A percentile compares a stretch with the other conserved stretches of the same genome.
These are phyloP conservation scores for Didymella segeticola DNA, from an alignment of 2,329 filamentous ascomycete genomes.

Conservation along the genomic window DNA sequence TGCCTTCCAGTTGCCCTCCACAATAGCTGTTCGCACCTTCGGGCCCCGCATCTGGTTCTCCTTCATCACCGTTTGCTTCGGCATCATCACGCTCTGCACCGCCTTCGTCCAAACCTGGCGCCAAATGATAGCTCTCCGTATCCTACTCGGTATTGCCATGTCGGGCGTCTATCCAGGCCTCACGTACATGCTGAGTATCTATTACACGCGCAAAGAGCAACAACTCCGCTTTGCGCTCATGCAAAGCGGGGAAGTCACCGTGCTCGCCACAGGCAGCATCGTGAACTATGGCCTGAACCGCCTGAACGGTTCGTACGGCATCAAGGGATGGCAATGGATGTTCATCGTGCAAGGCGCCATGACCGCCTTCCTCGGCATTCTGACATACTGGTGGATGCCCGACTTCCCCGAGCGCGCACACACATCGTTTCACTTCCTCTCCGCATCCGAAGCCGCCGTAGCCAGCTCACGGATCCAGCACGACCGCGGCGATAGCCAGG, in stretches of 20 bases:
- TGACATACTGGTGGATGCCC: constrained; percentile 74
- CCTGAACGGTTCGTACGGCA: constrained; percentile 61
- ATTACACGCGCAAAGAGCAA: constrained; percentile 70
- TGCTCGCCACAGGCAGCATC: constrained; percentile 70
- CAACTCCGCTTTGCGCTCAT: constrained; percentile 70
- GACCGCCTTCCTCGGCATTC: constrained; percentile 62
- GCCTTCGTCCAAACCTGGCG: constrained; percentile 72
- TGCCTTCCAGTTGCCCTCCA: constrained; percentile 72
- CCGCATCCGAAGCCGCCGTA: constrained; percentile 61
- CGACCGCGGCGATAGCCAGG: constrained; percentile 66
- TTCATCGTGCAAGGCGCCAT: constrained; percentile 71
- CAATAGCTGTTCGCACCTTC: constrained; percentile 68
- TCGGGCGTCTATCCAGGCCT: constrained; percentile 51
- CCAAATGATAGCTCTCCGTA: constrained; percentile 72
- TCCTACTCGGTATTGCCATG: constrained; percentile 71
- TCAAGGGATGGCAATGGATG: constrained; percentile 74
- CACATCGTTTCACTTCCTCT: constrained; percentile 64
- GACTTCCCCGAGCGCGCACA: constrained; percentile 71
- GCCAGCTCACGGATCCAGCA: constrained; percentile 64
- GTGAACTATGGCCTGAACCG: constrained; percentile 74
- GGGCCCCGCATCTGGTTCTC: constrained; percentile 70
- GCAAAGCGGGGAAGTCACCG: constrained; percentile 68
- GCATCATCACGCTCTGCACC: constrained; percentile 70
- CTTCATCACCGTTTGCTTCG: constrained; percentile 65
- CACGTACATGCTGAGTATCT: constrained; percentile 65